A percentile compares a stretch with the other conserved stretches of the same genome.
These are phyloP conservation scores for Sporothrix inflata DNA, from an alignment of 2,329 filamentous ascomycete genomes.

Conservation along the genomic window DNA sequence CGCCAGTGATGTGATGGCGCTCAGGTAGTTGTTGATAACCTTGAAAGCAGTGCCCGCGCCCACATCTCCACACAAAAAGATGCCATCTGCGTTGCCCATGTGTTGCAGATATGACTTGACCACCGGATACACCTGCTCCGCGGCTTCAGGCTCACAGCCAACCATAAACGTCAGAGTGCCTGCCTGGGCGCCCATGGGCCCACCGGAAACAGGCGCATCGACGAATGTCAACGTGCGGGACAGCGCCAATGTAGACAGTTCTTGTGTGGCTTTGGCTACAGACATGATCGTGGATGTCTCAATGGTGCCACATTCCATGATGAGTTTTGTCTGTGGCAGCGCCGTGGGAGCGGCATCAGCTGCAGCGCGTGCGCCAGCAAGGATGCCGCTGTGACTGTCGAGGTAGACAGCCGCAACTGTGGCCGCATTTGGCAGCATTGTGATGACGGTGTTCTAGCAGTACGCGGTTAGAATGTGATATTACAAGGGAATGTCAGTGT, in stretches of 20 bases:
- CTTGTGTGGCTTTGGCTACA: not conserved
- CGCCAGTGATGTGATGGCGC: conserved; percentile 11
- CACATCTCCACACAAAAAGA: conserved; percentile 6
- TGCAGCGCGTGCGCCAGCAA: not conserved
- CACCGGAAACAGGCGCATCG: conserved; percentile 2
- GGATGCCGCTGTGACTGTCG: not conserved
- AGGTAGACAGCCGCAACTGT: not conserved
- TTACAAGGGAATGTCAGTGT: not conserved
- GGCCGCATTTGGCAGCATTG: not conserved
- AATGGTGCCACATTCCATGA: conserved; percentile 21
- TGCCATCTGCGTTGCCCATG: conserved; percentile 1
- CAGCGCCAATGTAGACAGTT: not conserved
- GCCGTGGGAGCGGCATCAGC: not conserved
- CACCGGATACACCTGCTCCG: not conserved
- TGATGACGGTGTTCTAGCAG: conserved; percentile 7
- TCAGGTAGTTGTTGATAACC: conserved; percentile 22
- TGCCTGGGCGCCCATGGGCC: not conserved
- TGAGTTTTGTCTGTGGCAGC: not conserved
- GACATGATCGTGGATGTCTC: conserved; percentile 1
- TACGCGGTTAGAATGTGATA: not conserved
- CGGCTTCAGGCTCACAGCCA: not conserved
- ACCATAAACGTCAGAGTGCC: conserved; percentile 12
- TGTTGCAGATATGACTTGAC: not conserved
- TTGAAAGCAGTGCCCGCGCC: conserved; percentile 14
- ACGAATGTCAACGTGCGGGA: not conserved